Evolutionary conservation across 768 basidiomycete species (phyloP).

Genomic region (Termitomyces sp.): DNA sequence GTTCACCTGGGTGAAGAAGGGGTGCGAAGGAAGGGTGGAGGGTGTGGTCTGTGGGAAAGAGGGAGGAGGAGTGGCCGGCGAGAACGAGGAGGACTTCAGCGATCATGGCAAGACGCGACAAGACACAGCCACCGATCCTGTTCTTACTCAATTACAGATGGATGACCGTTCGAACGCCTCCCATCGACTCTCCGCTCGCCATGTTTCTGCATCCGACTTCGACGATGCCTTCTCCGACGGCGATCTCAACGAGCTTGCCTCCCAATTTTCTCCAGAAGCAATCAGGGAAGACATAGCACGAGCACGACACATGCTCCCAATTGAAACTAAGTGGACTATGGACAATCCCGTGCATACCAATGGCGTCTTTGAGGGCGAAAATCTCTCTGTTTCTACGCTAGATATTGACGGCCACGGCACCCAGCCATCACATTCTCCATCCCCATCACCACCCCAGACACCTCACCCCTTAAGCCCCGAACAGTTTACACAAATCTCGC

Average conservation of each 20-base stretch:
- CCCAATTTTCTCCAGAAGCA: constrained; percentile 57
- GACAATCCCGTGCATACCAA: constrained; percentile 29
- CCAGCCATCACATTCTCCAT: constrained; percentile 21
- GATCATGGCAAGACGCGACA: constrained; percentile 47
- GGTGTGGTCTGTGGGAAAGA: constrained; percentile 62
- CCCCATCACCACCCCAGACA: constrained; percentile 13
- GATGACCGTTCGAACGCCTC: constrained; percentile 8
- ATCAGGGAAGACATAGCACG: constrained; percentile 61
- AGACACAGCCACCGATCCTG: constrained; percentile 9
- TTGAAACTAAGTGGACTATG: constrained; percentile 28
- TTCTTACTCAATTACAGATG: constrained; percentile 8
- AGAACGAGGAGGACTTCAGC: constrained; percentile 86
- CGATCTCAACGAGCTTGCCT: constrained; percentile 44
- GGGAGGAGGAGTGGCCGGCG: constrained; percentile 81
- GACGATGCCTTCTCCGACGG: constrained; percentile 72
- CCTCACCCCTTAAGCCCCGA: constrained; percentile 22
- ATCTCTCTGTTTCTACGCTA: constrained; percentile 57
- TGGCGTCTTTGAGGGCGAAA: constrained; percentile 27
- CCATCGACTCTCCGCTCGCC: constrained; percentile 16
- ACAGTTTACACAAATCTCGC: constrained; percentile 37
- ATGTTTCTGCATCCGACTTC: constrained; percentile 33
- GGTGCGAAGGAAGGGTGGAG: constrained; percentile 62
- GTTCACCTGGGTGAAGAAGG: constrained; percentile 87
- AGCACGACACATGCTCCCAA: constrained; percentile 41
- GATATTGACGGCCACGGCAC: constrained; percentile 41